Evolutionary conservation across 257 asterid genomes (phyloP), one percentile per base, ranked within the genome.

Genomic region (Penstemon eatonii): DNA sequence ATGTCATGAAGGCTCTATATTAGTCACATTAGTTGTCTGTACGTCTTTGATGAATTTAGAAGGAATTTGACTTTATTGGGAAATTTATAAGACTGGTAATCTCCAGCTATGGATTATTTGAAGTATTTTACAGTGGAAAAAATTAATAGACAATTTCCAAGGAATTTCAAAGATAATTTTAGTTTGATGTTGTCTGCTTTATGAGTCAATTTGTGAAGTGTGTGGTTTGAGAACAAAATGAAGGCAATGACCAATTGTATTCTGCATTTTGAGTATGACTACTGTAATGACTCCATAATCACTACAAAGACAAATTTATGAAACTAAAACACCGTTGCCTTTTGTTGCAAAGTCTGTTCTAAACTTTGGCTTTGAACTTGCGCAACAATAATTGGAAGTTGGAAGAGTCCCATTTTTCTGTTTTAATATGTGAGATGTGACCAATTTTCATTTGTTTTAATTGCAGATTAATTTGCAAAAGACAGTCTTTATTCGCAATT

Each of bases 21-120:
- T 56, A 53, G 55, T 67, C 37, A 45, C 18, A 63, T 51, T 41
- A 51, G 61, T 56, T 57, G 60, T 55, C 18, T 65, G 45, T 45
- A 76, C 39, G 60, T 55, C 74, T 60, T 66, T 57, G 56, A 75
- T 45, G 53, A 60, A 41, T 53, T n/a, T 66, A 66, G 41, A 18
- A 13, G 60, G 51, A 65, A 51, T 56, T 63, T 42, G 25, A 19
- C 15, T 49, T 49, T 5, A 9, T 2, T 25, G 1, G 33, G 33
- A 25, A 25, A 15, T 47, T 11, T 8, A 47, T 47, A 47, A 7
- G 7, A 15, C 53, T 47, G 15, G 12, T 8, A 47, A 8, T 47
- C 12, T 47, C 53, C 8, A 47, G 3, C 9, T 47, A 9, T 9
- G 15, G 3, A n/a, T 47, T 8, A 7, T 47, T 11, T 47, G 12